phyloP scores from a whole-genome alignment of 2,329 filamentous ascomycete genomes.

The Mariannaea sp. region DNA sequence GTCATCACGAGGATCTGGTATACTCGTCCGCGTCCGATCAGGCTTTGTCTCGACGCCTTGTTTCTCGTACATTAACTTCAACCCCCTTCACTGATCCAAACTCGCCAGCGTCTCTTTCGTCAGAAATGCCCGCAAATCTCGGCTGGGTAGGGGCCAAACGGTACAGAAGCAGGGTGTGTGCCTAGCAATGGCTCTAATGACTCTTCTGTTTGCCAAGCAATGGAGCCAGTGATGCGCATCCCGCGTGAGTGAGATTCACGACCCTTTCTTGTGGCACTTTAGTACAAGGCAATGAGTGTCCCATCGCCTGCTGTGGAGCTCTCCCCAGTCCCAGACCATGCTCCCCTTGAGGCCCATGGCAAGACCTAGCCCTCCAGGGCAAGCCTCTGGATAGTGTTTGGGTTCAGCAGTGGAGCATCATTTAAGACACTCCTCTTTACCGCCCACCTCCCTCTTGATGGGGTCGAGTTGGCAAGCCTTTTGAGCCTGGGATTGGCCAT shows the following conservation, averaged over 20 bases:
- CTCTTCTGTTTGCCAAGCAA: constrained; percentile 33
- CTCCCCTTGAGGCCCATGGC: constrained; percentile 11
- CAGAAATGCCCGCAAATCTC: constrained; percentile 9
- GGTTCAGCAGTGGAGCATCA: constrained; percentile 2
- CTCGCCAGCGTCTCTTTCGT: constrained; percentile 1
- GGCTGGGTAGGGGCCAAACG: constrained; percentile 4
- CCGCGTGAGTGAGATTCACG: constrained; percentile 37
- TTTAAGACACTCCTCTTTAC: constrained; percentile 4
- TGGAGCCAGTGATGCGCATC: constrained; percentile 35
- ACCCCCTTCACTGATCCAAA: constrained; percentile 16
- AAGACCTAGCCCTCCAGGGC: constrained; percentile 14
- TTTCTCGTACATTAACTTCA: constrained; percentile 30
- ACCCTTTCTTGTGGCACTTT: constrained; percentile 37
- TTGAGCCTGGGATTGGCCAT: constrained; percentile 25
- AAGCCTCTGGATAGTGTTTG: constrained; percentile 9
- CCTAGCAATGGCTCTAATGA: too few relatives aligned
- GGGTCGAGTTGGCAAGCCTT: background rate
- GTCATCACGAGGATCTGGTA: constrained; percentile 31
- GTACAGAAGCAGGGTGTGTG: constrained; percentile 27
- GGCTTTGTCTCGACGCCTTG: constrained; percentile 26
- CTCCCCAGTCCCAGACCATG: constrained; percentile 21
- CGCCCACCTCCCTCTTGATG: constrained; percentile 7
- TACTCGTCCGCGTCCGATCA: constrained; percentile 29
- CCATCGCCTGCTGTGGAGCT: constrained; percentile 27
- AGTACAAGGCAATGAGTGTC: constrained; percentile 36